phyloP scores from a whole-genome alignment of 179 eudicot species.

The Corrigiola litoralis region DNA sequence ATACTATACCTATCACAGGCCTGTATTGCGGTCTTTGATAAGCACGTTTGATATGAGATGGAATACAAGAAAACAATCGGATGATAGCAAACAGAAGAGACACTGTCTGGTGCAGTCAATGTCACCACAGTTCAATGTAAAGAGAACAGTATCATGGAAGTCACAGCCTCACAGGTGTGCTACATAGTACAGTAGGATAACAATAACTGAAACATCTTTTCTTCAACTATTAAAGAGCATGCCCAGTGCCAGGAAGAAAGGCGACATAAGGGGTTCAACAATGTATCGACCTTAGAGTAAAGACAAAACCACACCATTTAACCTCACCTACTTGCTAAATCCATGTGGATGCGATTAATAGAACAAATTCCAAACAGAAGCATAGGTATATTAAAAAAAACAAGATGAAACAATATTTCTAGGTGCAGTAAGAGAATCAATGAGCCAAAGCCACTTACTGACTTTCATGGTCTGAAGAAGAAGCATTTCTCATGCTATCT shows the following conservation, averaged over 20 bases:
- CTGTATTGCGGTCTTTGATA: background rate
- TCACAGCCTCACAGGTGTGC: too few species aligned
- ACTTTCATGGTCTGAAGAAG: constrained; percentile 96
- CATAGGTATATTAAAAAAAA: background rate
- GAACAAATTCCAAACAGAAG: background rate
- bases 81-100: background rate
- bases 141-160: too few species aligned
- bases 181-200: too few species aligned
- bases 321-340: too few species aligned
- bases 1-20: background rate
- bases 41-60: background rate
- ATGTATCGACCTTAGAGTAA: too few species aligned
- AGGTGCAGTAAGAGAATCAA: constrained; percentile 20
- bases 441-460: constrained; percentile 80
- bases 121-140: too few species aligned
- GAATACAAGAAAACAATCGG: background rate
- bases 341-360: too few species aligned
- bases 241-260: too few species aligned
- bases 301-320: too few species aligned
- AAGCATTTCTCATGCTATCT: constrained; percentile 74
- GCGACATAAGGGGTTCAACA: too few species aligned
- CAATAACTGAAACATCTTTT: too few species aligned
- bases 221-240: too few species aligned
- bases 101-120: background rate
- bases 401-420: background rate